Conservation (phyloP, 2,329 filamentous ascomycete species). For the Metarhizium anisopliae region DNA sequence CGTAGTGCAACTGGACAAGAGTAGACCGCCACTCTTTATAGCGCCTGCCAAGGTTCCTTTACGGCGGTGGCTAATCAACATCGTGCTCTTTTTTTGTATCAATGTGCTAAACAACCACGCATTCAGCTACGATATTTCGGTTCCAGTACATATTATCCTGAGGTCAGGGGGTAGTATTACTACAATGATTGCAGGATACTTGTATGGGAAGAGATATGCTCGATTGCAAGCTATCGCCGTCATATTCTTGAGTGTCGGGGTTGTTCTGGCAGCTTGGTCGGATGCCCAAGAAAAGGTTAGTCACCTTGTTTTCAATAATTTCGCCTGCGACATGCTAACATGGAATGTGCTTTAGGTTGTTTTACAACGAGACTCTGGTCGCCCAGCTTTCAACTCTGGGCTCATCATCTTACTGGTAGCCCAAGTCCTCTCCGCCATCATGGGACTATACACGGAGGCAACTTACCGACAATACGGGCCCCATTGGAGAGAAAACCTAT, state of each 20-base stretch:
- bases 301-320: not conserved
- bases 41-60: constrained; percentile 73
- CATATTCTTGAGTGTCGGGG: constrained; percentile 72
- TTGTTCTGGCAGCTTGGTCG: constrained; percentile 80
- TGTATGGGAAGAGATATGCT: constrained; percentile 80
- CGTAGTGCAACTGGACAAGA: constrained; percentile 62
- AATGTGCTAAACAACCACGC: constrained; percentile 97
- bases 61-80: constrained; percentile 78
- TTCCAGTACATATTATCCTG: constrained; percentile 93
- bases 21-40: constrained; percentile 61
- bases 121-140: constrained; percentile 93
- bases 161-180: constrained; percentile 92
- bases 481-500: constrained; percentile 91
- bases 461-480: constrained; percentile 80
- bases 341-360: not conserved
- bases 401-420: constrained; percentile 78
- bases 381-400: constrained; percentile 45
- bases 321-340: not conserved
- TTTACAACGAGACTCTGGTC: constrained; percentile 4
- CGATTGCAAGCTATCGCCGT: constrained; percentile 74
- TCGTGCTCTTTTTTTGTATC: constrained; percentile 82
- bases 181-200: constrained; percentile 82
- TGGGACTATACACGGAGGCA: constrained; percentile 91
- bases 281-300: constrained; percentile 76
- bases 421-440: constrained; percentile 82